Percentiles rank a stretch among this genome's conserved stretches.
phyloP scores from a whole-genome alignment of 164 flowering plant species.

The Dillenia suffruticosa region DNA sequence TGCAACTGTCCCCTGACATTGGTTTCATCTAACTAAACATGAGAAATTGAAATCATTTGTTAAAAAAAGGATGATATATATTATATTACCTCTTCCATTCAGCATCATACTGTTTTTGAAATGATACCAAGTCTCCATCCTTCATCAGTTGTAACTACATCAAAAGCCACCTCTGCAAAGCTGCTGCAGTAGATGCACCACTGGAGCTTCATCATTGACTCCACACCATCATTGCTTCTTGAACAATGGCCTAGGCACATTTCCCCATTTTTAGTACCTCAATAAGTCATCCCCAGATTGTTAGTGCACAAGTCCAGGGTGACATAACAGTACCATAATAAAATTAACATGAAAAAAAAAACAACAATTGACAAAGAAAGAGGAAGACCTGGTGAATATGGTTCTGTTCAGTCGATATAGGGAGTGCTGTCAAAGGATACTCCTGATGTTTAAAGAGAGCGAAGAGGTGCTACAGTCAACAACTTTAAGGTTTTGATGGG shows the following conservation, averaged over 20 bases:
- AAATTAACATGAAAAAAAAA: neutral
- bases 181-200: constrained; percentile 81
- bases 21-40: too few species aligned
- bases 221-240: constrained; percentile 84
- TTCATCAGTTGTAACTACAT: constrained; percentile 63
- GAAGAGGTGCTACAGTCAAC: too few species aligned
- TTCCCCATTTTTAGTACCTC: constrained; percentile 73
- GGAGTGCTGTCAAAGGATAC: too few species aligned
- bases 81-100: constrained; percentile 82
- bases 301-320: neutral
- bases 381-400: too few species aligned
- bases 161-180: constrained; percentile 78
- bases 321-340: neutral
- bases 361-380: neutral
- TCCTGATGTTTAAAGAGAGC: too few species aligned
- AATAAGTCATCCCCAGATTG: neutral
- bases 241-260: constrained; percentile 97
- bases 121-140: constrained; percentile 64
- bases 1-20: too few species aligned
- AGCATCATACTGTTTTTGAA: constrained; percentile 75
- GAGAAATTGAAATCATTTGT: too few species aligned
- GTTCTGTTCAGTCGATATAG: too few species aligned
- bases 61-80: neutral
- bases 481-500: too few species aligned
- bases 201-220: constrained; percentile 93